Evolutionary conservation across 169 alveolate species (phyloP).

Genomic region (Plasmodium yoelii): DNA sequence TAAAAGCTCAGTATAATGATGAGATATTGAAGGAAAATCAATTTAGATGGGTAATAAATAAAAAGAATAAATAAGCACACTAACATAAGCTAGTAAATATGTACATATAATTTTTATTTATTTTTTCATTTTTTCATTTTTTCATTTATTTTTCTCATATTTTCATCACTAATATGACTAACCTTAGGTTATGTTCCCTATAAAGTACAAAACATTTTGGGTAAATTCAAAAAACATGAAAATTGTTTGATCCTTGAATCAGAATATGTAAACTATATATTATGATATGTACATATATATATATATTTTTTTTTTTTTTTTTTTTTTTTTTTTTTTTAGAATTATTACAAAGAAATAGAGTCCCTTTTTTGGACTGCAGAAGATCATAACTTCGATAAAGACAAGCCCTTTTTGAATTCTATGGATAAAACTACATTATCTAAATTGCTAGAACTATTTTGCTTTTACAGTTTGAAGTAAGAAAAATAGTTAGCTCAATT

Average conservation of each 20-base stretch:
- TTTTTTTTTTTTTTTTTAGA: conserved; percentile 64
- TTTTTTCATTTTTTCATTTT: neutral
- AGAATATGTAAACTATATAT: neutral
- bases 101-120: neutral
- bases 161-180: no score
- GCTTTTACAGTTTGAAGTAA: conserved; percentile 74
- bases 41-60: conserved; percentile 87
- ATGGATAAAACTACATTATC: conserved; percentile 65
- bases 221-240: conserved; percentile 18
- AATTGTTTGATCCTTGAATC: neutral
- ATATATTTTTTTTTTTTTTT: neutral
- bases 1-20: conserved; percentile 83
- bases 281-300: conserved; percentile 2
- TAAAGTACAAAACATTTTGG: conserved; percentile 90
- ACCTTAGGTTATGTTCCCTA: conserved; percentile 86
- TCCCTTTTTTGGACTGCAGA: conserved; percentile 93
- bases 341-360: conserved; percentile 89
- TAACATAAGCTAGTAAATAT: neutral
- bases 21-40: conserved; percentile 89
- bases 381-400: conserved; percentile 88
- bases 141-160: neutral
- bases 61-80: neutral
- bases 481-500: neutral
- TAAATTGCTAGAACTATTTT: conserved; percentile 71
- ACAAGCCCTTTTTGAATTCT: conserved; percentile 61